Base-by-base conservation (phyloP, 768 basidiomycete genomes). In the Daedaleopsis sinensis region DNA sequence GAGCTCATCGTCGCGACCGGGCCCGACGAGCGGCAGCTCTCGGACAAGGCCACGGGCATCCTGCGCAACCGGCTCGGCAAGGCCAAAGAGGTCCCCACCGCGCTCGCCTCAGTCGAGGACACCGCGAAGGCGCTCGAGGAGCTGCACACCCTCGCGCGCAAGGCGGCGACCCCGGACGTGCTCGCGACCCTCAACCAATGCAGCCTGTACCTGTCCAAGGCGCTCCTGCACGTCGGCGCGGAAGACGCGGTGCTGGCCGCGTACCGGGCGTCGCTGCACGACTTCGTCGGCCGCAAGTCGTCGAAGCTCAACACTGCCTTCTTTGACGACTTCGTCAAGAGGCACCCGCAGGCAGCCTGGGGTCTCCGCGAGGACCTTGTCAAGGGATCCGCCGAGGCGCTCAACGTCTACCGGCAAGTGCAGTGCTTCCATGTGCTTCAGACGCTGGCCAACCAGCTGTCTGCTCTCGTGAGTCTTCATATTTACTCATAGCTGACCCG, bases 11-110 rank as follows among this genome's bases (percentile, higher is more conserved):
- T 84, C 48, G 80, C 81, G 55, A 83, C 86, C 36, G 79, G 87
- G 49, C 72, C 82, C 27, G 91, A 95, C 73, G 95, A 98, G 73
- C 84, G 82, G 48, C 95, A 97, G 67, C 79, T 98, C n/a, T 82
- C 89, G 12, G 90, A 93, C 72, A 98, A 98, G 76, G 89, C 94
- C 1, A 82, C 83, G 60, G 89, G 91, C 24, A 84, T 98, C 62
- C 79, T 98, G 46, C 84, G 85, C 43, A 82, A 82, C 24, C 84
- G 93, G 42, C 79, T 96, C 59, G 84, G 80, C 58, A 93, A 93
- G 71, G 77, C 84, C 47, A 94, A 90, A 69, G 92, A 90, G 12
- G 58, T 83, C 11, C 88, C 89, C 3, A 71, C 74, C 13, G 63
- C 67, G 3, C 76, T 77, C 32, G 74, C 81, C 13, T 79, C 84